A percentile compares a stretch with the other conserved stretches of the same genome.
Conservation (phyloP, 192 early-diverging fungal genomes). For the Backusella sp. region DNA sequence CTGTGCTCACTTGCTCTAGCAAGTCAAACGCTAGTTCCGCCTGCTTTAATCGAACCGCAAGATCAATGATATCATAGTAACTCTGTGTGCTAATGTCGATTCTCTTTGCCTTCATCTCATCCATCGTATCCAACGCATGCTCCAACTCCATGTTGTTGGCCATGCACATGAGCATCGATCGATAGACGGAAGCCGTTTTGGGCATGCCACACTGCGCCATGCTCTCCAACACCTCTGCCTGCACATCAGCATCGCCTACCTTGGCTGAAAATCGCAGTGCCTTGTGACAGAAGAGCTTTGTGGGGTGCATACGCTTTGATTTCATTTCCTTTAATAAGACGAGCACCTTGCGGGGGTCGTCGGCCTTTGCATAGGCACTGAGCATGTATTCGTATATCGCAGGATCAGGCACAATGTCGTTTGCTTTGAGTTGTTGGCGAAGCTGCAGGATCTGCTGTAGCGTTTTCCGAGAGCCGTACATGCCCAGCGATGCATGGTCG, state of each 20-base stretch:
- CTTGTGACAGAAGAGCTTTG: slow-evolving; percentile 25
- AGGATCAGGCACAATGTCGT: slow-evolving; percentile 21
- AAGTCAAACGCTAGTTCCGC: slow-evolving; percentile 36
- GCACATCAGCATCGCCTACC: slow-evolving; percentile 7
- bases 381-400: slow-evolving; percentile 35
- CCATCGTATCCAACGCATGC: slow-evolving; percentile 44
- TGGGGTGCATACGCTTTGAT: slow-evolving; percentile 15
- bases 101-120: slow-evolving; percentile 37
- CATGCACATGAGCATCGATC: slow-evolving; percentile 40
- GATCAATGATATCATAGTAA: slow-evolving; percentile 30
- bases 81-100: slow-evolving; percentile 28
- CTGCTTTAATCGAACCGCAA: slow-evolving; percentile 35
- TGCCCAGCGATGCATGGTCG: not conserved
- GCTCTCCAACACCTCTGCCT: slow-evolving; percentile 11
- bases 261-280: slow-evolving; percentile 23
- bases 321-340: slow-evolving; percentile 37
- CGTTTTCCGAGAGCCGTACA: no score
- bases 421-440: not conserved
- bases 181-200: slow-evolving; percentile 24
- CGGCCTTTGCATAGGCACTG: slow-evolving; percentile 30
- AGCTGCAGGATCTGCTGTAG: not conserved
- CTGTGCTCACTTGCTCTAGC: slow-evolving; percentile 35
- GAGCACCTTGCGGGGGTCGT: slow-evolving; percentile 16
- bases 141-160: slow-evolving; percentile 45
- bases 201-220: not conserved